A percentile compares a stretch with the other conserved stretches of the same genome.
These are phyloP conservation scores for Sorghum bicolor DNA, from an alignment of 176 grass and related monocot genomes.

Conservation along the genomic window DNA sequence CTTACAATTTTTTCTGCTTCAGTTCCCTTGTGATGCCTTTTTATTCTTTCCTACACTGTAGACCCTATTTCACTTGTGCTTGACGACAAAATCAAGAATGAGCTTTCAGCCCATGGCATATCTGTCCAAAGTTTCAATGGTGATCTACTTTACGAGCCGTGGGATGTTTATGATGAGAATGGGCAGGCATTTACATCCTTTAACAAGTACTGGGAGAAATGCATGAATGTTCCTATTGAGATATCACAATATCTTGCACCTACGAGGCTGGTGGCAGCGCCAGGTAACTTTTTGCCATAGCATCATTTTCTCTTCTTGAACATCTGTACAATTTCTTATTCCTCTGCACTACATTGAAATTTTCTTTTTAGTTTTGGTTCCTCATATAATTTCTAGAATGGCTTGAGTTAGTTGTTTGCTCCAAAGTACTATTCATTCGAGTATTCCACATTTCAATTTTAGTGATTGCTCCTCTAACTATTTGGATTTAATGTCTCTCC, in stretches of 20 bases:
- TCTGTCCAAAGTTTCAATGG: slow-evolving; percentile 70
- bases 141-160: slow-evolving; percentile 86
- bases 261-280: slow-evolving; percentile 44
- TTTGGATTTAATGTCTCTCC: not conserved
- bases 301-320: slow-evolving; percentile 8
- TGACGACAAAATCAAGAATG: slow-evolving; percentile 84
- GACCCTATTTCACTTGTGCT: slow-evolving; percentile 80
- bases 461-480: not conserved
- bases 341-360: not conserved
- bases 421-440: not conserved
- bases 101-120: slow-evolving; percentile 59
- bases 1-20: slow-evolving; percentile 16
- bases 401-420: not conserved
- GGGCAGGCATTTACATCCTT: slow-evolving; percentile 73
- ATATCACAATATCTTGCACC: slow-evolving; percentile 55
- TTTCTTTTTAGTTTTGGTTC: not conserved
- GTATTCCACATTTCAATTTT: slow-evolving; percentile 15
- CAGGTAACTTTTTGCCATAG: slow-evolving; percentile 51
- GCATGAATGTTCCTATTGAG: slow-evolving; percentile 49
- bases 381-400: not conserved
- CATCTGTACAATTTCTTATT: not conserved
- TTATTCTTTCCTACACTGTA: slow-evolving; percentile 40
- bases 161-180: slow-evolving; percentile 73
- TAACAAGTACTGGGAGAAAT: slow-evolving; percentile 75
- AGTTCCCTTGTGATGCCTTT: not conserved